These are phyloP conservation scores for Tetrapisispora phaffii DNA, from an alignment of 805 yeast genomes.

Conservation along the genomic window DNA sequence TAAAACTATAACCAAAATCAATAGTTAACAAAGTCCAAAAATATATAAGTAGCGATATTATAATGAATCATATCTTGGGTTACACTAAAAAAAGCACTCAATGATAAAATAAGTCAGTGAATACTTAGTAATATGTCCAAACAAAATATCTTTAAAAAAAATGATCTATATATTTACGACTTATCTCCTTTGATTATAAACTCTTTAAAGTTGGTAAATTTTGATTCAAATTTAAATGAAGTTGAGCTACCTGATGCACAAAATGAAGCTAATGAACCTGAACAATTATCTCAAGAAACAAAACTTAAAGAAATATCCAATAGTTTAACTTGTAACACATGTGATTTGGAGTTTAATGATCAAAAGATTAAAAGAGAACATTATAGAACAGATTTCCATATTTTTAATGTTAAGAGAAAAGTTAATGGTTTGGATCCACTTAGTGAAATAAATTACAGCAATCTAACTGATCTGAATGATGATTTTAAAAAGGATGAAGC, in stretches of 20 bases:
- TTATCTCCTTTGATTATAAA: constrained; percentile 33
- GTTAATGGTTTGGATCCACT: constrained; percentile 37
- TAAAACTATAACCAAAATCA: too few species aligned
- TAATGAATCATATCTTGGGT: background rate
- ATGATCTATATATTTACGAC: constrained; percentile 42
- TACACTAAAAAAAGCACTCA: background rate
- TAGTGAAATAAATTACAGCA: constrained; percentile 49
- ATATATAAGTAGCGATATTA: background rate
- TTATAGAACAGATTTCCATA: constrained; percentile 50
- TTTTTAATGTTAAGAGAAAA: constrained; percentile 48
- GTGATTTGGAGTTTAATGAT: constrained; percentile 16
- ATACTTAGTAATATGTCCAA: background rate
- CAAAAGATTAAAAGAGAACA: constrained; percentile 31
- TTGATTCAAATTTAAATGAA: constrained; percentile 42
- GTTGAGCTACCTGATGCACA: constrained; percentile 6
- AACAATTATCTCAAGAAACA: constrained; percentile 8
- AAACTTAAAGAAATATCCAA: constrained; percentile 8
- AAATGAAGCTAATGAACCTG: background rate
- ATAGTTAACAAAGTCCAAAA: too few species aligned
- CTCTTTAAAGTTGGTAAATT: constrained; percentile 44
- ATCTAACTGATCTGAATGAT: constrained; percentile 29
- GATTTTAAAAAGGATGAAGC: constrained; percentile 49
- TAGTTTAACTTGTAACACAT: constrained; percentile 16
- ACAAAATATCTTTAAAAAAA: constrained; percentile 12
- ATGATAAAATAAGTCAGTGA: background rate